phyloP scores from a whole-genome alignment of 140 eudicot species.

The Oenanthe javanica region DNA sequence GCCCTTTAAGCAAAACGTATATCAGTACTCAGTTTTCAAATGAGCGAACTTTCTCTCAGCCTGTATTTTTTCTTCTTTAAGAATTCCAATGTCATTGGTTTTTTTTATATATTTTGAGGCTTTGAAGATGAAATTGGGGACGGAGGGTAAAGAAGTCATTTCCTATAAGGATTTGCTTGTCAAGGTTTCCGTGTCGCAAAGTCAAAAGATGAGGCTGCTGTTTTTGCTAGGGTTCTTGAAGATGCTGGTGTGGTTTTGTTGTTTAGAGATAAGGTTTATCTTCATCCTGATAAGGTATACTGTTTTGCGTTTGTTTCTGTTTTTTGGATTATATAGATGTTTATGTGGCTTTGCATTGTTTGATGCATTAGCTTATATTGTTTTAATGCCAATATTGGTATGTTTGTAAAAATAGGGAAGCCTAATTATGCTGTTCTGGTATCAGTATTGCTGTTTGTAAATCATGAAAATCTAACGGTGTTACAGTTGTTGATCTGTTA shows the following conservation, averaged over 20 bases:
- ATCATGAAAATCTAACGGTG: background rate
- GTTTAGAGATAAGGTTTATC: slow-evolving; percentile 56
- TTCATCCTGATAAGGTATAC: slow-evolving; percentile 62
- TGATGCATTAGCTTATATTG: background rate
- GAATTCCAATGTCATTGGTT: too few species aligned
- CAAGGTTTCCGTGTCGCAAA: slow-evolving; percentile 50
- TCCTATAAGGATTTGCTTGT: slow-evolving; percentile 60
- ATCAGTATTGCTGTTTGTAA: background rate
- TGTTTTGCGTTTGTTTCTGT: background rate
- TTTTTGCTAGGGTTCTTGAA: slow-evolving; percentile 54
- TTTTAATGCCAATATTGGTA: background rate
- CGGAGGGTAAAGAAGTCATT: too few species aligned
- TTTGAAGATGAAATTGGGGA: too few species aligned
- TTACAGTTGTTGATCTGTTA: too few species aligned
- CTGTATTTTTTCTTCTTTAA: too few species aligned
- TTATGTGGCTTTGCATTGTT: background rate
- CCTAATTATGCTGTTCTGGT: background rate
- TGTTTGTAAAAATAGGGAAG: too few species aligned
- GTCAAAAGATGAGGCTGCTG: slow-evolving; percentile 55
- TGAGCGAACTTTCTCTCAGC: too few species aligned
- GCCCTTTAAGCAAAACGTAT: too few species aligned
- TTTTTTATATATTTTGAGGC: too few species aligned
- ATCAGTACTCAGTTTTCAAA: too few species aligned
- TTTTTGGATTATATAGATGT: background rate
- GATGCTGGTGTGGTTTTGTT: slow-evolving; percentile 73